A percentile compares a stretch with the other conserved stretches of the same genome.
These are phyloP conservation scores for Spergularia bocconei DNA, from an alignment of 148 eudicot genomes.

Conservation along the genomic window DNA sequence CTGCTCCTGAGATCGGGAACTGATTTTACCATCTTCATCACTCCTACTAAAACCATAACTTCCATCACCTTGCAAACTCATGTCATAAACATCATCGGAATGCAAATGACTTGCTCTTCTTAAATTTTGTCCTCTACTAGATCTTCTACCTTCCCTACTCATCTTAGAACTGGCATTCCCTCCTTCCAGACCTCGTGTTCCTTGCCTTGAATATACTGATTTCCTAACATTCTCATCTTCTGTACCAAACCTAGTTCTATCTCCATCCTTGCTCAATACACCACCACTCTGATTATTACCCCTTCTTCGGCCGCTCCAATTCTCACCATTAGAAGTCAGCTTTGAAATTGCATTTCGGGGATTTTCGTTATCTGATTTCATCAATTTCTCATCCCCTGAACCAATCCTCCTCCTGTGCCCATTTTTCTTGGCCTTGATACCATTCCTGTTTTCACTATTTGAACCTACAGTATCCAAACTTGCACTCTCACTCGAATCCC, in stretches of 20 bases:
- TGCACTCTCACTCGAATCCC: neutral
- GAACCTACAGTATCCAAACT: conserved; percentile 2
- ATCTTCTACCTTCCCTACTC: conserved; percentile 3
- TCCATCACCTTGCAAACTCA: conserved; percentile 71
- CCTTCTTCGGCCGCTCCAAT: neutral
- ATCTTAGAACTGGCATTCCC: conserved; percentile 3
- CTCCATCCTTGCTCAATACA: conserved; percentile 27
- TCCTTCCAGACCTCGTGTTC: conserved; percentile 8
- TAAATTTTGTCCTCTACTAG: conserved; percentile 15
- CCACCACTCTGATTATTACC: neutral
- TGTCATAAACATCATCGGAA: conserved; percentile 43
- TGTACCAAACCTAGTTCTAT: conserved; percentile 6
- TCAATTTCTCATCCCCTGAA: conserved; percentile 5
- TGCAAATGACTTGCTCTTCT: conserved; percentile 19
- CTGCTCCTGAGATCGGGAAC: conserved; percentile 6
- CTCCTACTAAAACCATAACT: conserved; percentile 44
- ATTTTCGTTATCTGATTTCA: neutral
- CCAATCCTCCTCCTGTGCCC: conserved; percentile 18
- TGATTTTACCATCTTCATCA: conserved; percentile 7
- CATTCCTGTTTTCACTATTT: neutral
- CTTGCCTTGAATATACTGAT: conserved; percentile 18
- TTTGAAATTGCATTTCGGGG: neutral
- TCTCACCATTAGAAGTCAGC: neutral
- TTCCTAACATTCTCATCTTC: conserved; percentile 24
- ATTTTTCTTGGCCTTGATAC: conserved; percentile 13